A percentile compares a stretch with the other conserved stretches of the same genome.
phyloP scores from a whole-genome alignment of 2,329 filamentous ascomycete species.

The Verticillium dahliae region DNA sequence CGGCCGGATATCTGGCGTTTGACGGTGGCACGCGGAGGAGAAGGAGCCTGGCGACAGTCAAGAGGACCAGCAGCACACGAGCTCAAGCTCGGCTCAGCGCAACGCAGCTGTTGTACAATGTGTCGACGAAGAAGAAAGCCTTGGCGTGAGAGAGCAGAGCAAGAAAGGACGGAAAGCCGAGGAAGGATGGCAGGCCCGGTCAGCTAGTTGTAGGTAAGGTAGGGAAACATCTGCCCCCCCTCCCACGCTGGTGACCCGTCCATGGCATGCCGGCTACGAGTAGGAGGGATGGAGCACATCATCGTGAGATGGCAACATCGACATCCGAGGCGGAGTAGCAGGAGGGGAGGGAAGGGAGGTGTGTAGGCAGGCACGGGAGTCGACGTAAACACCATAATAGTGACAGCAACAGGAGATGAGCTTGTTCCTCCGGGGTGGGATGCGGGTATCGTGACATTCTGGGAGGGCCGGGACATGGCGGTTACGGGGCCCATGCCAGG shows the following conservation, averaged over 20 bases:
- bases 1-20: neutral
- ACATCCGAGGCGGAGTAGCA: neutral
- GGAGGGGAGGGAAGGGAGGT: neutral
- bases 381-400: neutral
- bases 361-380: neutral
- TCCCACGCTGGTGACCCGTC: neutral
- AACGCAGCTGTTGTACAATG: neutral
- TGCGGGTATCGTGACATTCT: neutral
- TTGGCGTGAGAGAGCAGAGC: neutral
- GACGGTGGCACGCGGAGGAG: neutral
- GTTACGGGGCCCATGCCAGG: neutral
- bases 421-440: neutral
- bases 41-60: neutral
- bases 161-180: neutral
- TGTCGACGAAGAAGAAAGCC: neutral
- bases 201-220: neutral
- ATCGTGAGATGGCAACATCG: neutral
- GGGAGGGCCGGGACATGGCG: neutral
- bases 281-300: neutral
- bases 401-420: neutral
- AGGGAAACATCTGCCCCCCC: neutral
- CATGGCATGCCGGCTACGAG: neutral
- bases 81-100: neutral
- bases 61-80: neutral
- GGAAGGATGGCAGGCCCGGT: neutral